Evolutionary conservation across 441 rosid genomes (phyloP).

Genomic region (Geranium incanum): DNA sequence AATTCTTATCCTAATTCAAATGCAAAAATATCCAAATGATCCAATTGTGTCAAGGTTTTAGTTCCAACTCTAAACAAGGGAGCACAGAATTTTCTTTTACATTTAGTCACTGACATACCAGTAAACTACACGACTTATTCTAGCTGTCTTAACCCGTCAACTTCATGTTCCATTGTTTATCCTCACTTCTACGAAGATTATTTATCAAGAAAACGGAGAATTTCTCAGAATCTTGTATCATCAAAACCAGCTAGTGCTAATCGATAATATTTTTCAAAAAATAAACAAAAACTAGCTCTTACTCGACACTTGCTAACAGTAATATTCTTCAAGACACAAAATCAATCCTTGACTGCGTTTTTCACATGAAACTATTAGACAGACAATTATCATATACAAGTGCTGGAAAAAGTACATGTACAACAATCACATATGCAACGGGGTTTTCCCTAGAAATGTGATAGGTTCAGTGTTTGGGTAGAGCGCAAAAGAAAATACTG

Average conservation of each 20-base stretch:
- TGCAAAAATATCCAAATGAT: not conserved
- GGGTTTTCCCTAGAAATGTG: constrained; percentile 73
- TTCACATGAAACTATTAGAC: not conserved
- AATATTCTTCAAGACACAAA: not conserved
- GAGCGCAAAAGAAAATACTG: constrained; percentile 68
- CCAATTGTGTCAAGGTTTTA: not conserved
- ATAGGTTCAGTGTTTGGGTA: constrained; percentile 72
- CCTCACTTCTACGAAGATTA: not conserved
- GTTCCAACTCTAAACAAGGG: not conserved
- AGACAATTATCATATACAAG: not conserved
- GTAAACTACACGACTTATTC: not conserved
- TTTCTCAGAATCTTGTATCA: too few species aligned
- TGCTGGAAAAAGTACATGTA: not conserved
- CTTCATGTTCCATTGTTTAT: not conserved
- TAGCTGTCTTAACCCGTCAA: not conserved
- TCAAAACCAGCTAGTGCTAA: too few species aligned
- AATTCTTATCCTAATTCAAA: not conserved
- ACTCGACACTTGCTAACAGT: not conserved
- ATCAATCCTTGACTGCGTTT: not conserved
- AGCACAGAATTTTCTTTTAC: not conserved
- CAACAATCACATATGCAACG: constrained; percentile 20
- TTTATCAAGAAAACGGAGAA: not conserved
- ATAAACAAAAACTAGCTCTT: too few species aligned
- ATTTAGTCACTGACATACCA: not conserved
- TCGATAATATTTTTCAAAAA: too few species aligned